A percentile compares a stretch with the other conserved stretches of the same genome.
These are phyloP conservation scores for Zizania palustris DNA, from an alignment of 202 grass and related monocot genomes.

Conservation along the genomic window DNA sequence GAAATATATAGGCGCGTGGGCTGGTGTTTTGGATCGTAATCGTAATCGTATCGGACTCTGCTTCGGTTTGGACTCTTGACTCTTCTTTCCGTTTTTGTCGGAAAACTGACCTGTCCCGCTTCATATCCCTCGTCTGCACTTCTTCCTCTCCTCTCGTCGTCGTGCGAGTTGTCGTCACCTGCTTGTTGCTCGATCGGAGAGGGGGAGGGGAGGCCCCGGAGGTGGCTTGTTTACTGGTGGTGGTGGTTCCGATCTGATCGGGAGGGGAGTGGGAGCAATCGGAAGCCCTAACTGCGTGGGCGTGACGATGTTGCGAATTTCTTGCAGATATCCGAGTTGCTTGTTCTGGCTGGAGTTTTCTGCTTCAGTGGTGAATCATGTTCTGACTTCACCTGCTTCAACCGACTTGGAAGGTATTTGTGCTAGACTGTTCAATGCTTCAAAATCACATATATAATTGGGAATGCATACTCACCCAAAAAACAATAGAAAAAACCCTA, in stretches of 20 bases:
- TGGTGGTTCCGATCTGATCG: background rate
- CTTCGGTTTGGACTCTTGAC: no score
- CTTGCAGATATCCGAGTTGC: background rate
- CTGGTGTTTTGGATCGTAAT: no score
- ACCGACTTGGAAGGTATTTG: slow-evolving; percentile 52
- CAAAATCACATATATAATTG: background rate
- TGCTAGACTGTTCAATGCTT: background rate
- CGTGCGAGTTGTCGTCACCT: background rate
- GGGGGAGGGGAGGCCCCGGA: no score
- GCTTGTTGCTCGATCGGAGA: no score
- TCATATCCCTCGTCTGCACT: no score
- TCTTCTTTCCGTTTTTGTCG: no score
- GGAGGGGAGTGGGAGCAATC: background rate
- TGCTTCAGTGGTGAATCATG: background rate
- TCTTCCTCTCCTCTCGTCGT: background rate
- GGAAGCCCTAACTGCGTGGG: background rate
- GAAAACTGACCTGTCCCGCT: no score
- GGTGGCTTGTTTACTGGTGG: background rate
- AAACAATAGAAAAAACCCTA: background rate
- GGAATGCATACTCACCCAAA: background rate
- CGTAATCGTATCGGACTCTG: no score
- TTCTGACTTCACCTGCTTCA: background rate
- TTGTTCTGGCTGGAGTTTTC: background rate
- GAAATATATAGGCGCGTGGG: no score
- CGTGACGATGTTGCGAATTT: background rate